Base-by-base conservation (phyloP, 179 eudicot genomes). In the Actinidia polygama region DNA sequence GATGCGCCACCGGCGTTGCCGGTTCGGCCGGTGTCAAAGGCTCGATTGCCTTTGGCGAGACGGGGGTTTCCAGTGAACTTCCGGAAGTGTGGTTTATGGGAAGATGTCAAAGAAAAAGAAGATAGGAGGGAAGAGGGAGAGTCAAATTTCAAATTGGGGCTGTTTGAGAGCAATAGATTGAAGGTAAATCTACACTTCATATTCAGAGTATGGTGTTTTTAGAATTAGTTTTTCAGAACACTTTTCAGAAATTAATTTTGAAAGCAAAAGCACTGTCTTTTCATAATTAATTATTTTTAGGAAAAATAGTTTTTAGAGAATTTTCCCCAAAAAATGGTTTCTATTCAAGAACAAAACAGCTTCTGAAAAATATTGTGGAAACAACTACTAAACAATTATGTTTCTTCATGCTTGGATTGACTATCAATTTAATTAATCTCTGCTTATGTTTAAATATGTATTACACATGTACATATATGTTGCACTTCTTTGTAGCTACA, bases 1-100 rank as follows among this genome's bases (percentile, higher is more conserved):
- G 85, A 86, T 75, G 66, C 76, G 30, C 89, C 89, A 4, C 89
- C 89, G 74, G 87, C 89, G 64, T 61, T 89, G 79, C 92, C 92
- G 10, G 51, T 61, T 66, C 87, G 92, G 19, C 89, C 87, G 19
- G 78, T 81, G n/a, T 89, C 91, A 12, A 85, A 63, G 86, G 91
- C 91, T 49, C 86, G 91, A 54, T 62, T 89, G 19, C 91, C 91
- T 2, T 61, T 79, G 26, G 81, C 85, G 18, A 84, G 84, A 23
- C 84, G 80, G 77, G 70, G 51, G 14, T n/a, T 84, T 80, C 85
- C 90, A 11, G 55, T 84, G 0, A 84, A 77, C 30, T 82, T 80
- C n/a, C 81, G 82, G 24, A 59, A 66, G 63, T 54, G 70, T 73
- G 61, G 72, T 76, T 53, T 63, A 6, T 46, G 64, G 21, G 50